Evolutionary conservation across 495 filamentous ascomycete genomes (phyloP), one percentile per base, ranked within the genome.

Genomic region (Podospora bellae-mahoneyi): DNA sequence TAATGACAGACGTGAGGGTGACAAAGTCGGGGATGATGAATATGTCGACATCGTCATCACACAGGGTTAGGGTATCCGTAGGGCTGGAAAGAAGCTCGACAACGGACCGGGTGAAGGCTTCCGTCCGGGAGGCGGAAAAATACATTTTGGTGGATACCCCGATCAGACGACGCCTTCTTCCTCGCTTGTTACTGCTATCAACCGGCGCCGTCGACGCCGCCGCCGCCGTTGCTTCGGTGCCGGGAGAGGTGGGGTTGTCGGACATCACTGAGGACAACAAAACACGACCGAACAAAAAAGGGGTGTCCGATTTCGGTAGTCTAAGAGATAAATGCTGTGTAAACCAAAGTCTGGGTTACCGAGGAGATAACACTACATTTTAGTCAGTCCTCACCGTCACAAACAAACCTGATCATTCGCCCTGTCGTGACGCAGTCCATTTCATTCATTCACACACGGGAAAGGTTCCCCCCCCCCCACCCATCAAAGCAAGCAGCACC

Each of bases 121-220:
- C 79, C 16, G 92, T 93, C 65, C 80, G 80, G 20, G 84, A 77
- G 23, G 88, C 84, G 78, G 86, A 85, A 78, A 94, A 94, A 83
- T 94, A 94, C 87, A 93, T 91, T 75, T 96, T 94, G 26, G 91
- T 85, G 64, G 88, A 91, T 76, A 94, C 88, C 74, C 91, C 90
- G 62, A 96, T 84, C 64, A 94, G 83, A n/a, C 60, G 27, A 23
- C 23, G 23, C 15, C 30, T 58, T 58, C 59, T 44, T 60, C 15
- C 28, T 53, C 30, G 4, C 7, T 32, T 32, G 0, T 32, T 32
- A 7, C 7, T 18, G 20, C 30, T 5, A 5, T 28, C 60, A 6
- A 18, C 39, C 39, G 39, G 2, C 39, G 39, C 6, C 39, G 39
- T 10, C 13, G 39, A 2, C 39, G 15, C 9, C 9, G 39, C 9